These are phyloP conservation scores for Aureoboletus auriporus DNA, from an alignment of 768 basidiomycete genomes.

Conservation along the genomic window DNA sequence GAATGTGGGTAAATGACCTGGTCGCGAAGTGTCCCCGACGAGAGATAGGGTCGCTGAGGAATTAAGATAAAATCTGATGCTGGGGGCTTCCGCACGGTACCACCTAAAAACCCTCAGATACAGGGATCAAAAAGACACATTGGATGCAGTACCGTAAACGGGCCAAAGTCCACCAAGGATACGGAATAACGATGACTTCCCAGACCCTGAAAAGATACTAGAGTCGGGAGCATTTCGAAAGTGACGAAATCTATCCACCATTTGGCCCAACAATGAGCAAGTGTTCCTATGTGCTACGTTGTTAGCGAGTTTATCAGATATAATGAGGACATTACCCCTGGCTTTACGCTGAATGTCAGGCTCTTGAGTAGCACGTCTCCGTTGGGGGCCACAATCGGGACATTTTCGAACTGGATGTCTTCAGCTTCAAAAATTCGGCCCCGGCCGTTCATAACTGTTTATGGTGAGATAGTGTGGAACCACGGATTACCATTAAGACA, in stretches of 20 bases:
- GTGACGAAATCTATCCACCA: conserved; percentile 40
- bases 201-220: conserved; percentile 51
- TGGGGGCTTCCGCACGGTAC: conserved; percentile 84
- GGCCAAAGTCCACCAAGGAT: conserved; percentile 97
- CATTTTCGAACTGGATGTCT: conserved; percentile 87
- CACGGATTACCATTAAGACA: conserved; percentile 22
- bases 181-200: conserved; percentile 91
- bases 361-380: conserved; percentile 86
- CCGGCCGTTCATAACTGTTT: conserved; percentile 70
- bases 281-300: conserved; percentile 59
- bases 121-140: background rate
- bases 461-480: background rate
- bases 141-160: conserved; percentile 40
- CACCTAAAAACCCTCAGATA: conserved; percentile 36
- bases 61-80: conserved; percentile 90
- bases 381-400: conserved; percentile 95
- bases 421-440: conserved; percentile 81
- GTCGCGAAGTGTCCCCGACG: conserved; percentile 88
- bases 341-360: conserved; percentile 86
- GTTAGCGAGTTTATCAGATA: background rate
- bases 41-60: conserved; percentile 95
- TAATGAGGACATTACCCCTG: conserved; percentile 50
- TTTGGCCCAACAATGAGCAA: conserved; percentile 93
- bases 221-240: background rate
- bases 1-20: conserved; percentile 96